Conservation (phyloP, 1,284 basidiomycete species). For the Cryptococcus sp. region DNA sequence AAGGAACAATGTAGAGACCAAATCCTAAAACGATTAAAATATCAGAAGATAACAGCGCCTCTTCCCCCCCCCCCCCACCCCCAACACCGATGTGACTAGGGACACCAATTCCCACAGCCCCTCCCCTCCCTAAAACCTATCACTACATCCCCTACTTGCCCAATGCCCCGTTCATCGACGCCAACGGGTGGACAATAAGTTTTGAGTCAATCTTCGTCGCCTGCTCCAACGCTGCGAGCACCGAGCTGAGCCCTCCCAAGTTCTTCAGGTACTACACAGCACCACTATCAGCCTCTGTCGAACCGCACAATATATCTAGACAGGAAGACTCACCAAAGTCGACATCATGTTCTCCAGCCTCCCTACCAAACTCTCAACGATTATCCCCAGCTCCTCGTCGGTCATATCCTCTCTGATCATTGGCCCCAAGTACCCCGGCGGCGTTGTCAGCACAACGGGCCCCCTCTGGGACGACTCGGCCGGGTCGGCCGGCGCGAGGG, state of each 20-base stretch:
- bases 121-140: no score
- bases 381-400: conserved; percentile 68
- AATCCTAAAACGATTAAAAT: no score
- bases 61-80: no score
- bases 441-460: conserved; percentile 42
- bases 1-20: no score
- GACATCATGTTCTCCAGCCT: conserved; percentile 78
- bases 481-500: conserved; percentile 42
- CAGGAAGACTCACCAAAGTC: conserved; percentile 53
- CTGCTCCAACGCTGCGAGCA: conserved; percentile 48
- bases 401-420: conserved; percentile 67
- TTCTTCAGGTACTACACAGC: conserved; percentile 45
- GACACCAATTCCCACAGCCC: no score
- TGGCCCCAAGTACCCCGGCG: conserved; percentile 68
- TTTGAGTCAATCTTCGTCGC: conserved; percentile 40
- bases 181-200: conserved; percentile 38
- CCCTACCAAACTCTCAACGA: conserved; percentile 70
- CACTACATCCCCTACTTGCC: conserved; percentile 1
- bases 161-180: conserved; percentile 36
- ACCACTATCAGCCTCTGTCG: conserved; percentile 3
- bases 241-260: conserved; percentile 46
- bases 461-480: conserved; percentile 2
- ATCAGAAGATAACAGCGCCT: no score
- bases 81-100: no score
- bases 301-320: not conserved